A percentile compares a stretch with the other conserved stretches of the same genome.
Conservation (phyloP, 1,284 basidiomycete species). For the Microbotryum silenes-acaulis region DNA sequence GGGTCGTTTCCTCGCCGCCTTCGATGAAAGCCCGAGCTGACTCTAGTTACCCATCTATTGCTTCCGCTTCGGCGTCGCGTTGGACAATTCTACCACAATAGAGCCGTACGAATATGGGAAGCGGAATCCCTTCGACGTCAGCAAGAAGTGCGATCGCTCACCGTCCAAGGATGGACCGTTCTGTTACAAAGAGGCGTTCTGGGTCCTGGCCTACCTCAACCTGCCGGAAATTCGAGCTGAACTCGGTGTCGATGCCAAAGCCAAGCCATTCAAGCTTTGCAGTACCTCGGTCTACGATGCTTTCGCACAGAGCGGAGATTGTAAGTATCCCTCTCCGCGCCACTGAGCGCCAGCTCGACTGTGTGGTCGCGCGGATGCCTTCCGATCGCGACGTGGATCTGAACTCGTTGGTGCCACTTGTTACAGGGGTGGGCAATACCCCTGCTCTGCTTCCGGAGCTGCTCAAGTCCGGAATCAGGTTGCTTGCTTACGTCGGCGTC, state of each 20-base stretch:
- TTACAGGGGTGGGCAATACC: constrained; percentile 51
- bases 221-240: constrained; percentile 57
- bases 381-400: constrained; percentile 12
- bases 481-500: too few species aligned
- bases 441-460: constrained; percentile 64
- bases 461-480: constrained; percentile 53
- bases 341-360: too few species aligned
- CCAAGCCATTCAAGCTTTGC: constrained; percentile 51
- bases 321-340: too few species aligned
- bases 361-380: too few species aligned
- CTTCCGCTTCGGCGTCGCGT: constrained; percentile 6
- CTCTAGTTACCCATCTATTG: constrained; percentile 44
- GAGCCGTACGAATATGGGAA: constrained; percentile 45
- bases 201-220: constrained; percentile 61
- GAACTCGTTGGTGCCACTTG: constrained; percentile 38
- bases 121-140: constrained; percentile 54
- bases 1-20: too few species aligned
- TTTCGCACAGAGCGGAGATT: too few species aligned
- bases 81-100: constrained; percentile 12
- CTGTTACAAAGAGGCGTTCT: constrained; percentile 68
- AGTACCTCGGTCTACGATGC: constrained; percentile 44
- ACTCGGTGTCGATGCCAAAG: constrained; percentile 56
- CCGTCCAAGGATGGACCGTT: constrained; percentile 50
- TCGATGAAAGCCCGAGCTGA: constrained; percentile 11
- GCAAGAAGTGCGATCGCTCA: constrained; percentile 56